phyloP scores from a whole-genome alignment of 2,329 filamentous ascomycete genomes.

The Pseudogymnoascus sp. region DNA sequence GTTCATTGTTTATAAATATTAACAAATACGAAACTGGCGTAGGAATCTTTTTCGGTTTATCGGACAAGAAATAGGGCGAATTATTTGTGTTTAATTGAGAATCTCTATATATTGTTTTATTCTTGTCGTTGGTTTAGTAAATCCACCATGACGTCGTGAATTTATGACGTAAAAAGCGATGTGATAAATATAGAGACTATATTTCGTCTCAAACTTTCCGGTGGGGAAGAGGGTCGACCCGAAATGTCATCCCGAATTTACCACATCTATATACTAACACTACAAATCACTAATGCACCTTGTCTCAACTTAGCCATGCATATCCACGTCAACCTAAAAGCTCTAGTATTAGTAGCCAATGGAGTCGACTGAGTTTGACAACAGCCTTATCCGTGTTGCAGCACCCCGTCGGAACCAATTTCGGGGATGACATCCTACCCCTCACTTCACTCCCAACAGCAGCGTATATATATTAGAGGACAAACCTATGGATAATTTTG shows the following conservation, averaged over 20 bases:
- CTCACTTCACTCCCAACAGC: slow-evolving; percentile 16
- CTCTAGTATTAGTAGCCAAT: slow-evolving; percentile 2
- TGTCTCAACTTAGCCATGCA: background rate
- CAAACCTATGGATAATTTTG: background rate
- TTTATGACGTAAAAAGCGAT: slow-evolving; percentile 3
- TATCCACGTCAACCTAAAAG: background rate
- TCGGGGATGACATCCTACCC: slow-evolving; percentile 23
- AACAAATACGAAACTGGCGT: background rate
- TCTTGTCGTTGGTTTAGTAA: background rate
- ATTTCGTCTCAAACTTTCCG: background rate
- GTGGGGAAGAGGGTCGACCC: background rate
- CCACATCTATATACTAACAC: background rate
- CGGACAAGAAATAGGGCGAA: background rate
- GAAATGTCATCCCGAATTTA: background rate
- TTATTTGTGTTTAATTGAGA: background rate
- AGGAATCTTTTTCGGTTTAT: background rate
- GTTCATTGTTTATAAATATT: background rate
- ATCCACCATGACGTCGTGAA: background rate
- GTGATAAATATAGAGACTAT: background rate
- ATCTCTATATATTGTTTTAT: background rate
- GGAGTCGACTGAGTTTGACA: background rate
- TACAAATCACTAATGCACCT: background rate
- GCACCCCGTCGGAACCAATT: background rate
- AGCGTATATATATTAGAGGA: background rate
- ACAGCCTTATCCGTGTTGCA: background rate